Evolutionary conservation across 2,329 filamentous ascomycete genomes (phyloP), one percentile per base, ranked within the genome.

Genomic region (Herpotrichia juniperi): DNA sequence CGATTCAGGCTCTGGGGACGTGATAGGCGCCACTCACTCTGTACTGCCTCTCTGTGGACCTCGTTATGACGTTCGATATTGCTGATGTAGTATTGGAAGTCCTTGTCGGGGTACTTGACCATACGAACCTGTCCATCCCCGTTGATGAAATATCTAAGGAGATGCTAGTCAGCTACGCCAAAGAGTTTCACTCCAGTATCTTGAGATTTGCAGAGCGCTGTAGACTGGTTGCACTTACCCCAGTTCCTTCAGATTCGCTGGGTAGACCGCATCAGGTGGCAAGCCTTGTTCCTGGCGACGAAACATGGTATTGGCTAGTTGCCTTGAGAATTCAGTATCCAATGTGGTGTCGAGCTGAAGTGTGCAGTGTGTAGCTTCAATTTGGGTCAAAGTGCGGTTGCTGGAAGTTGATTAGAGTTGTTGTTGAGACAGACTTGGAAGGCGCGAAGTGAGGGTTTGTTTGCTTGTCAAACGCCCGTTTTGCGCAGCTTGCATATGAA

Each of bases 51-150:
- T 34, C 87, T 83, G 63, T 91, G 90, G 17, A 88, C 79, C 34
- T 88, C 82, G 70, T 96, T 96, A 74, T 88, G 82, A 31, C 91
- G 86, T n/a, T 83, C 78, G 71, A 91, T 92, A 61, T 84, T 86
- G 68, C 83, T 88, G 47, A 89, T 73, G 69, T 86, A 87, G 79
- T 83, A 96, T 61, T 90, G 83, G 78, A 91, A 96, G 67, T 87
- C 87, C 58, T 82, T 78, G 24, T 87, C 81, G 0, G 88, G 86
- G 30, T 91, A 77, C 19, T 82, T 77, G 48, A 90, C 87, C 54
- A 81, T 86, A 42, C 89, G 86, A 55, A 96, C 83, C 64, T 93
- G 85, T 60, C 93, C 90, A 0, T 86, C 74, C 0, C 87, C 81
- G 61, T 90, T 92, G 74, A 96, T 74, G 69, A 90, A 93, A 74